Evolutionary conservation across 2,329 filamentous ascomycete genomes (phyloP), one percentile per base, ranked within the genome.

Genomic region (Botrytis aclada): DNA sequence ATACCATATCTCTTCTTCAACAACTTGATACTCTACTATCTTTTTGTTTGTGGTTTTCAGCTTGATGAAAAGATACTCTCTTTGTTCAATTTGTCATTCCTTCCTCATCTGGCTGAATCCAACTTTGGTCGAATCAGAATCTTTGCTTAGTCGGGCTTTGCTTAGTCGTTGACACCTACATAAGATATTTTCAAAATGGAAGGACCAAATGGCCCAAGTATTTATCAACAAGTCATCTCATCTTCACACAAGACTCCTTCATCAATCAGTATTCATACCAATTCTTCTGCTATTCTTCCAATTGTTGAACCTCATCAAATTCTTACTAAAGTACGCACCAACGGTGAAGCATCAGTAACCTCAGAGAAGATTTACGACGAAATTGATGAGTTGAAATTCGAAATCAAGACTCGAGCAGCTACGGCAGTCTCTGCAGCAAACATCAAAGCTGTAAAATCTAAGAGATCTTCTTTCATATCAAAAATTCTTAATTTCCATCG

Each of bases 371-470:
- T 69, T 18, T 72, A 67, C 37, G 70, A 72, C 45, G 70, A 67
- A 32, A 72, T 72, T 8, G 70, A 72, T 47, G 62, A 72, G 16
- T 58, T 72, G 6, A 72, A 72, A 51, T 72, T 60, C 22, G 62
- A 72, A 67, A 43, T 69, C 16, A 41, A 69, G 32, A 45, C 51
- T 34, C 54, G 56, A 47, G 63, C 70, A 32, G 47, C n/a, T n/a
- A 22, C 45, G 37, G 37, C 51, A 32, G 65, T 58, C 1, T 12
- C 54, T 22, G n/a, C 54, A 16, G 18, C 47, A 9, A 29, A 56
- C 1, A 47, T 16, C 10, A 69, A 69, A 45, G 22, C 29, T 34
- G 60, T 32, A 25, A 69, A 67, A 18, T 43, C 47, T 16, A 67
- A 54, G 25, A 67, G 34, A 56, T 56, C 47, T 9, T 56, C 65